Conservation (phyloP, 2,329 filamentous ascomycete genomes). For the Neofusicoccum sp. region DNA sequence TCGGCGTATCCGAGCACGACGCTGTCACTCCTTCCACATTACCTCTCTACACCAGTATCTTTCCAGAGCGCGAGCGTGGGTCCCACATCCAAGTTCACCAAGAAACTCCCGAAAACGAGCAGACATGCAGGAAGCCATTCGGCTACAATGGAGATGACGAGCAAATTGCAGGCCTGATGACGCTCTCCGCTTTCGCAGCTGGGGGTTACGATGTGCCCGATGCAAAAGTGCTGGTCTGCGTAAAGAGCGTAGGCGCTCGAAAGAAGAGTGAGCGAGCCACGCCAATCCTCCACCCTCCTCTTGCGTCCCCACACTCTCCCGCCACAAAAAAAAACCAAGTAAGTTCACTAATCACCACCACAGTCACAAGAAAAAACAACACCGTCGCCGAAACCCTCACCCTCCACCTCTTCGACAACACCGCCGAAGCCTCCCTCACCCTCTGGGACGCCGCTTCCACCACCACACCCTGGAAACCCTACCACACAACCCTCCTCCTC, state of each 20-base stretch:
- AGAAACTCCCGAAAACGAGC: conserved; percentile 49
- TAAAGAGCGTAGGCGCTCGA: conserved; percentile 56
- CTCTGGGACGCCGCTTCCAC: conserved; percentile 54
- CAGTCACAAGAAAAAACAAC: conserved; percentile 50
- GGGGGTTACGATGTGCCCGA: conserved; percentile 54
- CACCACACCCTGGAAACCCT: conserved; percentile 46
- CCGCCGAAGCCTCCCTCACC: conserved; percentile 50
- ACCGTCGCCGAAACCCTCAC: conserved; percentile 48
- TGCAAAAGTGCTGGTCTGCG: conserved; percentile 55
- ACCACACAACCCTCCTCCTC: conserved; percentile 52
- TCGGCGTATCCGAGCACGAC: conserved; percentile 48
- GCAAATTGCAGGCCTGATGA: conserved; percentile 53
- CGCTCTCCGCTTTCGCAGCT: conserved; percentile 53
- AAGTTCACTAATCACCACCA: background rate
- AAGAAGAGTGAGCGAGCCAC: conserved; percentile 51
- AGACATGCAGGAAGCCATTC: conserved; percentile 34
- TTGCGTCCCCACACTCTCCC: background rate
- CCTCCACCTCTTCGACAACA: conserved; percentile 56
- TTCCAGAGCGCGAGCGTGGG: conserved; percentile 55
- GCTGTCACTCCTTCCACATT: conserved; percentile 44
- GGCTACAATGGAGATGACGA: background rate
- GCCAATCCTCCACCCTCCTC: too few species aligned
- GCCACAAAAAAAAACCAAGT: background rate
- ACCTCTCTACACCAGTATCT: conserved; percentile 55
- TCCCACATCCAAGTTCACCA: conserved; percentile 53